Percentiles rank a stretch among this genome's conserved stretches.
phyloP scores from a whole-genome alignment of 1,139 yeast species.

The Groenewaldozyma sp. region DNA sequence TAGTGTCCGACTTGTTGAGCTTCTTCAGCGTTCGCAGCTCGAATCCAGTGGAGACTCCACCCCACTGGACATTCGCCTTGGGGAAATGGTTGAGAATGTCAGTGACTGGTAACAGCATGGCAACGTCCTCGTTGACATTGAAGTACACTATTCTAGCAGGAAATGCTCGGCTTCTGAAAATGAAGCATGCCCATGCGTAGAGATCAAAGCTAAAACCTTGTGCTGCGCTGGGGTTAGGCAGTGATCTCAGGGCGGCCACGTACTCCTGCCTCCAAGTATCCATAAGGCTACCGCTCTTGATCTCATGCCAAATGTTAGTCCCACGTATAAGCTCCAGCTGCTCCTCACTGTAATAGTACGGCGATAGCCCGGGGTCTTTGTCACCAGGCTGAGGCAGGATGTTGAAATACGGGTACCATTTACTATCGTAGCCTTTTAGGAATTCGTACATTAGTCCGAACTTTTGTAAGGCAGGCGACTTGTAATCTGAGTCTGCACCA shows the following conservation, averaged over 20 bases:
- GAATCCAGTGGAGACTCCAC: conserved; percentile 23
- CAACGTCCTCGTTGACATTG: conserved; percentile 38
- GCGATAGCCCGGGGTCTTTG: conserved; percentile 37
- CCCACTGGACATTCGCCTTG: conserved; percentile 60
- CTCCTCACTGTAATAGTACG: conserved; percentile 51
- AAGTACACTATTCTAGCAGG: conserved; percentile 45
- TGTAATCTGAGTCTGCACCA: conserved; percentile 8
- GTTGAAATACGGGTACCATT: conserved; percentile 42
- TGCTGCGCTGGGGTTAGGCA: conserved; percentile 5
- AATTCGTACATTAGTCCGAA: conserved; percentile 19
- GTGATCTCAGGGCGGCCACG: conserved; percentile 10
- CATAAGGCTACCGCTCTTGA: conserved; percentile 16
- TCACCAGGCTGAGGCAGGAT: conserved; percentile 45
- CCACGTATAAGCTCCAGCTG: conserved; percentile 43
- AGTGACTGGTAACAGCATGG: conserved; percentile 67
- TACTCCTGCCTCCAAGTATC: conserved; percentile 28
- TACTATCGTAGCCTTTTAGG: conserved; percentile 14
- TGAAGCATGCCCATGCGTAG: conserved; percentile 66
- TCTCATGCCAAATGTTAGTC: conserved; percentile 42
- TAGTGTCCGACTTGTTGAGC: conserved; percentile 35
- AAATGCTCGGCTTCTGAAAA: conserved; percentile 69
- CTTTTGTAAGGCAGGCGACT: conserved; percentile 17
- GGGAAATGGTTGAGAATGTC: conserved; percentile 72
- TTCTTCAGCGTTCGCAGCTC: conserved; percentile 22
- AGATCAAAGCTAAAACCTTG: conserved; percentile 26